These are phyloP conservation scores for Aureobasidium sp. DNA, from an alignment of 2,329 filamentous ascomycete genomes.

Conservation along the genomic window DNA sequence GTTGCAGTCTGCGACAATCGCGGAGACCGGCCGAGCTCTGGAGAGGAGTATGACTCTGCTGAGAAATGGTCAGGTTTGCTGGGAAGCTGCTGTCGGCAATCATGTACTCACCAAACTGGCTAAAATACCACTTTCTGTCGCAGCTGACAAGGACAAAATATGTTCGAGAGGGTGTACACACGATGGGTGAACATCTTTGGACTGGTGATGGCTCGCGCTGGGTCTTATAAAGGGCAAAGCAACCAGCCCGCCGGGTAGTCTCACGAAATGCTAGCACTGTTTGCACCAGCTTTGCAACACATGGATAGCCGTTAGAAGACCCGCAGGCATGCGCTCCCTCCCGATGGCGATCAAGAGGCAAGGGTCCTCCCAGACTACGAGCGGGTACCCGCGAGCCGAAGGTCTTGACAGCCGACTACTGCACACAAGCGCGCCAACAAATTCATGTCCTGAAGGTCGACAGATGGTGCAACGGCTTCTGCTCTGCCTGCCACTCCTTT, in stretches of 20 bases:
- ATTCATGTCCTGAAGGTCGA: conserved; percentile 9
- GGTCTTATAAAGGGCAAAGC: conserved; percentile 13
- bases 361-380: conserved; percentile 15
- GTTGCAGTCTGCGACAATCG: conserved; percentile 8
- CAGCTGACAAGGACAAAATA: not conserved
- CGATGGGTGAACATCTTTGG: conserved; percentile 4
- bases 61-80: not conserved
- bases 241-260: conserved; percentile 12
- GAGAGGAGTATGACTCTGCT: not conserved
- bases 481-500: conserved; percentile 2
- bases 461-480: conserved; percentile 13
- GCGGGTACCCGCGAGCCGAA: conserved; percentile 15
- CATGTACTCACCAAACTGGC: conserved; percentile 8
- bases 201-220: conserved; percentile 10
- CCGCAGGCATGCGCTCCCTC: conserved; percentile 15
- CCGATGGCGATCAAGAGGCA: conserved; percentile 15
- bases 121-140: conserved; percentile 7
- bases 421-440: conserved; percentile 16
- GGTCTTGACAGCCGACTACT: conserved; percentile 16
- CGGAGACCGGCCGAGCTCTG: not conserved
- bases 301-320: conserved; percentile 16
- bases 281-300: conserved; percentile 16
- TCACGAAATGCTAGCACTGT: conserved; percentile 16
- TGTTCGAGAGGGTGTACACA: conserved; percentile 4
- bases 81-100: not conserved